These are phyloP conservation scores for Paraleonurus japonicus DNA, from an alignment of 257 asterid genomes.

Conservation along the genomic window DNA sequence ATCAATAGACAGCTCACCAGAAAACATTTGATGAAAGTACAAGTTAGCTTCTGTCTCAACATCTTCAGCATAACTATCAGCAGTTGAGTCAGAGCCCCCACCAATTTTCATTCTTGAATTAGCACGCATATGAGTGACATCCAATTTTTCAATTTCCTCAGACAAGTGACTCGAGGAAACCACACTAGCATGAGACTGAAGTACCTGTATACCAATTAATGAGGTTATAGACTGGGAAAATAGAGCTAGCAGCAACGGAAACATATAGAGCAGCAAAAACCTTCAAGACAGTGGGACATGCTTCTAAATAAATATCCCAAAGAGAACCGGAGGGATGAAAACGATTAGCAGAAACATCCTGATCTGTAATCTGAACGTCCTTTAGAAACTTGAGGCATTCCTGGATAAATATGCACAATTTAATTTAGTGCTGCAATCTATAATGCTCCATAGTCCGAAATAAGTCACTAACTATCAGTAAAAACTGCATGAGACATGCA, in stretches of 20 bases:
- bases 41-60: conserved; percentile 79
- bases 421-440: not conserved
- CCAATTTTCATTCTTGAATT: conserved; percentile 52
- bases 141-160: conserved; percentile 74
- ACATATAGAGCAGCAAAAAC: conserved; percentile 32
- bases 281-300: conserved; percentile 72
- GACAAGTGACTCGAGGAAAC: conserved; percentile 57
- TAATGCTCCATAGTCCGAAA: not conserved
- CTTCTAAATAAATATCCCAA: conserved; percentile 59
- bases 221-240: not conserved
- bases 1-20: conserved; percentile 69
- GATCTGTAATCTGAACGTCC: conserved; percentile 64
- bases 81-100: conserved; percentile 48
- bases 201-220: conserved; percentile 55
- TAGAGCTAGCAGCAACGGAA: conserved; percentile 16
- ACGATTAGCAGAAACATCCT: conserved; percentile 57
- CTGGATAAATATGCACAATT: conserved; percentile 44
- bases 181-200: conserved; percentile 65
- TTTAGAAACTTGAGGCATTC: conserved; percentile 84
- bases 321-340: conserved; percentile 56
- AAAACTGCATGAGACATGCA: not conserved
- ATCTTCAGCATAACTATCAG: conserved; percentile 69
- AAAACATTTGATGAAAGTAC: conserved; percentile 88
- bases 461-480: not conserved
- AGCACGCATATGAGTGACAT: conserved; percentile 49